Conservation (phyloP, 2,329 filamentous ascomycete species). For the Penicillium concentricum region DNA sequence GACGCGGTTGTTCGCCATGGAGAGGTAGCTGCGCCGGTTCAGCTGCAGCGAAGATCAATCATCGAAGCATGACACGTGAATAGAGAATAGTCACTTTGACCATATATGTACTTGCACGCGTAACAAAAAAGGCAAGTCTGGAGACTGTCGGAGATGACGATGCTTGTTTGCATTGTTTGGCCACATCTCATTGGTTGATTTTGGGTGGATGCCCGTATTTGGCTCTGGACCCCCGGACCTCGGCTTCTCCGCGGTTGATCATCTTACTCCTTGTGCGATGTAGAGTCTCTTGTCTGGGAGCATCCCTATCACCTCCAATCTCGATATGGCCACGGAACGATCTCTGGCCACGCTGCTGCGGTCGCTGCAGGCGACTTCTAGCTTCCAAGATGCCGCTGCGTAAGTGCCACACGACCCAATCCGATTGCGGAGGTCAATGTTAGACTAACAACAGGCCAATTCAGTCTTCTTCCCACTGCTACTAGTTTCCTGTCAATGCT, state of each 20-base stretch:
- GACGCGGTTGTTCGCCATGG: conserved; percentile 42
- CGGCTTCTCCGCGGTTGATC: conserved; percentile 34
- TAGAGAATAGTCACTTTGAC: not conserved
- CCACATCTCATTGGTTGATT: not conserved
- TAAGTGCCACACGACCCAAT: conserved; percentile 32
- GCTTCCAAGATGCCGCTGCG: conserved; percentile 60
- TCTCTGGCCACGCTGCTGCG: conserved; percentile 60
- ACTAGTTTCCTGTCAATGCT: conserved; percentile 50
- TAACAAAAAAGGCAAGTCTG: conserved; percentile 2
- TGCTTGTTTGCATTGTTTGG: conserved; percentile 37
- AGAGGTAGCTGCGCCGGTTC: not conserved
- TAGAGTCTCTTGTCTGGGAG: conserved; percentile 13
- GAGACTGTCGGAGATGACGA: conserved; percentile 7
- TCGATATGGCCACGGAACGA: conserved; percentile 58
- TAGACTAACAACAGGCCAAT: conserved; percentile 7
- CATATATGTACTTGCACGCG: not conserved
- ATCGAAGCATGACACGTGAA: conserved; percentile 2
- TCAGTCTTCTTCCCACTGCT: conserved; percentile 54
- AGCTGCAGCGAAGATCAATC: not conserved
- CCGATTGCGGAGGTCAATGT: conserved; percentile 12
- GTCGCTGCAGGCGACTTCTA: conserved; percentile 59
- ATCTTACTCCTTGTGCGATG: conserved; percentile 14
- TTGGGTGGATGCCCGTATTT: conserved; percentile 22
- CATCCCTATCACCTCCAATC: conserved; percentile 2
- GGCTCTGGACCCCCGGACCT: conserved; percentile 27